Base-by-base conservation (phyloP, 768 basidiomycete genomes). In the Austroboletus eburneus region DNA sequence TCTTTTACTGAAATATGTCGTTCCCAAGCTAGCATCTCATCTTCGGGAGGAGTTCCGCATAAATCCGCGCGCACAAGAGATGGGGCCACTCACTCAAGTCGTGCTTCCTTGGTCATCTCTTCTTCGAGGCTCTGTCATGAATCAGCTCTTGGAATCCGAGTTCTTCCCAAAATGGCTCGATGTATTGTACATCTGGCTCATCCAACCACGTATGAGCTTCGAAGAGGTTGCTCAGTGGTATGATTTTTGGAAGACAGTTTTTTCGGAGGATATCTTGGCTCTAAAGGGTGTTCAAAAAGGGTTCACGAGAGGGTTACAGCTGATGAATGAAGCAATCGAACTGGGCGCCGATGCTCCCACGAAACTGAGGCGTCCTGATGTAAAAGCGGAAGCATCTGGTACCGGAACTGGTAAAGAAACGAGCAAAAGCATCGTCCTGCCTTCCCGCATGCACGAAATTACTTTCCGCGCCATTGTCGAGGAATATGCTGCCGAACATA, bases 131-230 rank as follows among this genome's bases (percentile, higher is more conserved):
- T 82, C 87, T 4, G 78, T 95, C 50, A 76, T 96, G 57, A 76
- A 83, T 2, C 89, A 93, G 59, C 71, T 99, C 12, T 70, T 99
- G 52, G 90, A 95, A 63, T 76, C 78, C 5, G 91, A 92, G 58
- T 95, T 98, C 73, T 97, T 97, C 77, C 90, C 92, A 4, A 95
- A 96, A 63, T 99, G 94, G 93, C 74, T 98, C 49, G 87, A 92
- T 40, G 83, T 89, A 18, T 72, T 99, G 20, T 85, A 94, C 60
- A 68, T 91, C 37, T 98, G 96, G 96, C 83, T 99, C 33, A 75
- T 86, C n/a, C 88, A 91, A 57, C 90, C 91, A 1, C 79, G 72
- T 38, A 87, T 87, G 58, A 93, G 82, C 69, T 87, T 91, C 57
- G 90, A 87, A 56, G 91, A 98, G 65, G 91, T 99, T 9, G 87